Evolutionary conservation across 805 yeast species (phyloP).

Genomic region (Saccharomyces paradoxus): DNA sequence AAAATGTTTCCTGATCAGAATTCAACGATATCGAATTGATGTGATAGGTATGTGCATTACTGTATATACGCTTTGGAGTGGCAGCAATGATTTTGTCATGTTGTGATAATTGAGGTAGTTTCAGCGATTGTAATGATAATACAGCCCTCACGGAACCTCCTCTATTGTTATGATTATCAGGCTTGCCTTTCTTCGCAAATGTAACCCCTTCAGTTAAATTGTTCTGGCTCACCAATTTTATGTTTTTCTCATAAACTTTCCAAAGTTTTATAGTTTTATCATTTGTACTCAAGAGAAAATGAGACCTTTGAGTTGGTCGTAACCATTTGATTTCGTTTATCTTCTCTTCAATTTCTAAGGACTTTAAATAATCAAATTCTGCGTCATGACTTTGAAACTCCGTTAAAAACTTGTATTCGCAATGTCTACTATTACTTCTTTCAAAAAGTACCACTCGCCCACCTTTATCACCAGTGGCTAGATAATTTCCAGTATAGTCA

Average conservation of each 20-base stretch:
- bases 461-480: constrained; percentile 98
- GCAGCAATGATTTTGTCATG: constrained; percentile 96
- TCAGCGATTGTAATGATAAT: constrained; percentile 41
- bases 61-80: constrained; percentile 81
- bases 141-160: constrained; percentile 25
- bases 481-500: constrained; percentile 85
- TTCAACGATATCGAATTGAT: constrained; percentile 92
- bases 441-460: constrained; percentile 96
- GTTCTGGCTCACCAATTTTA: constrained; percentile 86
- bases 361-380: constrained; percentile 92
- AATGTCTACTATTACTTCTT: constrained; percentile 66
- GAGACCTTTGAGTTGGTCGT: constrained; percentile 79
- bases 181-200: constrained; percentile 1
- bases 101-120: constrained; percentile 79
- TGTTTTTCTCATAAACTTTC: constrained; percentile 89
- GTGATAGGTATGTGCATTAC: constrained; percentile 97
- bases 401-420: constrained; percentile 92
- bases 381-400: constrained; percentile 98
- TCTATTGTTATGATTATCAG: neutral
- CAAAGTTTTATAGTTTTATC: constrained; percentile 98
- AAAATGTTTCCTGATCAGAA: constrained; percentile 91
- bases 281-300: constrained; percentile 81
- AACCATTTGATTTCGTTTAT: constrained; percentile 98
- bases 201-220: constrained; percentile 49
- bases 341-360: constrained; percentile 94